A percentile compares a stretch with the other conserved stretches of the same genome.
These are phyloP conservation scores for Phyllosticta capitalensis DNA, from an alignment of 2,329 filamentous ascomycete species.

Conservation along the genomic window DNA sequence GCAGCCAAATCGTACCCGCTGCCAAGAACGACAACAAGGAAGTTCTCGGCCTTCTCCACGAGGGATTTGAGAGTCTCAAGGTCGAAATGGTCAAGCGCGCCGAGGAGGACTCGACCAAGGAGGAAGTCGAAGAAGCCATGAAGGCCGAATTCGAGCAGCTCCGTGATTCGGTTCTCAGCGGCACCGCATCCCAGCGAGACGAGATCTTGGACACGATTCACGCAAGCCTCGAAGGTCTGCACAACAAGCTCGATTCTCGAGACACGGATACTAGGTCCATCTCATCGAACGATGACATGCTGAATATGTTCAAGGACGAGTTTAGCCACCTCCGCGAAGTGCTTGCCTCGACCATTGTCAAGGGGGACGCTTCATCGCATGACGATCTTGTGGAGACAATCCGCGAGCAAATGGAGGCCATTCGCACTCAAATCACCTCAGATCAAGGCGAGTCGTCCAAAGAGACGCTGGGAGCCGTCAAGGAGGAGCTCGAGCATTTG, in stretches of 20 bases:
- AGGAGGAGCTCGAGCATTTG: constrained; percentile 34
- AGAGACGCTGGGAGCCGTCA: constrained; percentile 33
- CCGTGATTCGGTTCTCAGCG: constrained; percentile 62
- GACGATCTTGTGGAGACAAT: constrained; percentile 65
- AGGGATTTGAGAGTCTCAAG: constrained; percentile 33
- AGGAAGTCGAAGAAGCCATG: constrained; percentile 56
- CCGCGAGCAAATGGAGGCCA: constrained; percentile 36
- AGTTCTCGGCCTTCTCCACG: constrained; percentile 29
- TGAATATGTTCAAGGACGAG: constrained; percentile 47
- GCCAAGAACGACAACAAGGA: constrained; percentile 26
- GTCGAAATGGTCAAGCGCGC: constrained; percentile 28
- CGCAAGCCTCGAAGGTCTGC: constrained; percentile 39
- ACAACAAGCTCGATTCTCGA: constrained; percentile 33
- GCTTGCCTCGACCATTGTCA: constrained; percentile 43
- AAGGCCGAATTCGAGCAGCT: constrained; percentile 76
- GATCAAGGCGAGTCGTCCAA: constrained; percentile 34
- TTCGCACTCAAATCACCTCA: constrained; percentile 28
- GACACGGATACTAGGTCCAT: constrained; percentile 14
- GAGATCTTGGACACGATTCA: constrained; percentile 54
- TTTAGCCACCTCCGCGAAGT: constrained; percentile 52
- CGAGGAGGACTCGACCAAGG: constrained; percentile 29
- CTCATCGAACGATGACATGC: constrained; percentile 34
- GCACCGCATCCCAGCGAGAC: constrained; percentile 47
- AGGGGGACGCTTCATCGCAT: constrained; percentile 36
- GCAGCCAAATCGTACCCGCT: constrained; percentile 31